Evolutionary conservation across 2,329 filamentous ascomycete genomes (phyloP).

Genomic region (Pseudocercospora eumusae): DNA sequence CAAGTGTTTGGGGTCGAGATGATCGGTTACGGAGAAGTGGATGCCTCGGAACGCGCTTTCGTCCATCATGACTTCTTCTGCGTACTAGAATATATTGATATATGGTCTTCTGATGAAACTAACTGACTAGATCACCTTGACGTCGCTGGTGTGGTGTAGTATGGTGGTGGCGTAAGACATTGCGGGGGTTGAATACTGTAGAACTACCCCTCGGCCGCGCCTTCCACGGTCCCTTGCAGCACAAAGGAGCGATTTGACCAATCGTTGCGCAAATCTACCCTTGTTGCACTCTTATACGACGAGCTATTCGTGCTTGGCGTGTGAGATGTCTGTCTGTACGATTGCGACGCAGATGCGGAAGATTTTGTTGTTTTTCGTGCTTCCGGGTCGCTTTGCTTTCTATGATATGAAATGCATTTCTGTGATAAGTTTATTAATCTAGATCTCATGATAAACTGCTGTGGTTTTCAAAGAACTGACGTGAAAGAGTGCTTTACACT

Average conservation of each 20-base stretch:
- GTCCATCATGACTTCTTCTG: too few relatives aligned
- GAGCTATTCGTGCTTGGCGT: neutral
- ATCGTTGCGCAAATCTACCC: neutral
- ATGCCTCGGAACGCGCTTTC: slow-evolving; percentile 1
- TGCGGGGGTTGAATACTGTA: neutral
- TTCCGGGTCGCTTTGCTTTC: neutral
- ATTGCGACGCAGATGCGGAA: neutral
- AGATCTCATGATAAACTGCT: neutral
- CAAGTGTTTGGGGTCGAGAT: neutral
- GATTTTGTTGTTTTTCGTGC: neutral
- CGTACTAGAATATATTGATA: too few relatives aligned
- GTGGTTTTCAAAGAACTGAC: neutral
- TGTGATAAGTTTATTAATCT: too few relatives aligned
- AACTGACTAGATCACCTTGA: neutral
- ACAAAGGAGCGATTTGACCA: slow-evolving; percentile 4
- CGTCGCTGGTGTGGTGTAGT: neutral
- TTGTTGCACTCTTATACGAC: neutral
- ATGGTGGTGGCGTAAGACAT: neutral
- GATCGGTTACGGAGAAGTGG: slow-evolving; percentile 1
- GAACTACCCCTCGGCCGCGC: slow-evolving; percentile 5
- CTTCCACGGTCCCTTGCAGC: neutral
- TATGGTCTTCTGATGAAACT: neutral
- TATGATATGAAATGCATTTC: too few relatives aligned
- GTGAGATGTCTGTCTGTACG: neutral
- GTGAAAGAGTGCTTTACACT: too few relatives aligned